Percentiles rank a stretch among this genome's conserved stretches.
Conservation (phyloP, 306 rosid species). For the Fragaria vesca region DNA sequence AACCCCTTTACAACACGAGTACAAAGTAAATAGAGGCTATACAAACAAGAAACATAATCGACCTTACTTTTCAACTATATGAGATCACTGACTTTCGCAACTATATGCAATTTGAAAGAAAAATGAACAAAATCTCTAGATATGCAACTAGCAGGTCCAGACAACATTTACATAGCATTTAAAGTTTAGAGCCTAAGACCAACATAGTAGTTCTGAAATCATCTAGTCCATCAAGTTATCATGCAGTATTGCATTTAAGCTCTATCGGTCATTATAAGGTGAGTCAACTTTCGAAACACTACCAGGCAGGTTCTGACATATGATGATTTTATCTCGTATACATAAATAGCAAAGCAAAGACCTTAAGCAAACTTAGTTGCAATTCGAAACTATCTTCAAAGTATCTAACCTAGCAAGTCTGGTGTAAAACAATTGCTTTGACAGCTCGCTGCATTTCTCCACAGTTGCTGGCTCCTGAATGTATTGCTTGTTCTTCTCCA, state of each 20-base stretch:
- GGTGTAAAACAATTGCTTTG: conserved; percentile 81
- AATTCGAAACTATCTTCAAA: not conserved
- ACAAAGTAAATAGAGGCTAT: not conserved
- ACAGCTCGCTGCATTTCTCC: conserved; percentile 75
- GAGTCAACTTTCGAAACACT: not conserved
- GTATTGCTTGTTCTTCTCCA: conserved; percentile 86
- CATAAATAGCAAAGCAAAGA: not conserved
- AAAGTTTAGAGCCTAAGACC: not conserved
- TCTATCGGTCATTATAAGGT: not conserved
- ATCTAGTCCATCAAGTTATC: not conserved
- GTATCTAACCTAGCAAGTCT: conserved; percentile 80
- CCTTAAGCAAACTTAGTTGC: not conserved
- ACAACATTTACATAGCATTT: not conserved
- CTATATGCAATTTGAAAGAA: not conserved
- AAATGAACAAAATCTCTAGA: not conserved
- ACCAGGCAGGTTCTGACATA: not conserved
- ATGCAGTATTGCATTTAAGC: not conserved
- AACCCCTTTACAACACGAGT: not conserved
- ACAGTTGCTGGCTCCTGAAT: conserved; percentile 87
- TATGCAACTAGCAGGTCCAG: not conserved
- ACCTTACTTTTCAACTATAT: not conserved
- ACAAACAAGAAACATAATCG: not conserved
- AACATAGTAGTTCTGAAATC: not conserved
- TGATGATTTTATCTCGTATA: no score
- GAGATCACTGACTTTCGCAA: not conserved